Evolutionary conservation across 768 basidiomycete genomes (phyloP).

Genomic region (Holtermanniella nyarrowii): DNA sequence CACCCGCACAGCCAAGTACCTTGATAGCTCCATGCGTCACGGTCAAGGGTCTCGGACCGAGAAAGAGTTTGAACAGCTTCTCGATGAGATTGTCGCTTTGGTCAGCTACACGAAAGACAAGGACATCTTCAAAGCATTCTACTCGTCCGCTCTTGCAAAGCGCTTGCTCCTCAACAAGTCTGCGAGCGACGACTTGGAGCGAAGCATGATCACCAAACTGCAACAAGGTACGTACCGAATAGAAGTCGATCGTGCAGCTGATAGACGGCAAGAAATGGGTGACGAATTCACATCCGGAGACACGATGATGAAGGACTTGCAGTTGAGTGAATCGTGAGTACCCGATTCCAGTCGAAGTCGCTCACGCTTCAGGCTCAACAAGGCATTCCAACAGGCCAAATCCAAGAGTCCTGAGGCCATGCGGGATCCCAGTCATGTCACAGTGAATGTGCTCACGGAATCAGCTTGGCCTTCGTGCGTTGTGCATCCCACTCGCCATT

Average conservation of each 20-base stretch:
- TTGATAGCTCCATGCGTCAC: slow-evolving; percentile 75
- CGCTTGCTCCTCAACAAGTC: slow-evolving; percentile 79
- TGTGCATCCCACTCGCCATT: slow-evolving; percentile 1
- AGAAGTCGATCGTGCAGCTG: slow-evolving; percentile 40
- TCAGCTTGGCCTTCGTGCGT: slow-evolving; percentile 31
- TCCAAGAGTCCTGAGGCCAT: slow-evolving; percentile 51
- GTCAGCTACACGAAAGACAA: slow-evolving; percentile 92
- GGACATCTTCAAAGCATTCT: slow-evolving; percentile 95
- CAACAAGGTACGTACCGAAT: slow-evolving; percentile 70
- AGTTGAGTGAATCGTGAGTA: slow-evolving; percentile 42
- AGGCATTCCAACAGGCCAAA: slow-evolving; percentile 27
- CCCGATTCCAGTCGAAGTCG: neutral
- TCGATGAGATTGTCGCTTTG: slow-evolving; percentile 91
- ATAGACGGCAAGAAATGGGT: slow-evolving; percentile 70
- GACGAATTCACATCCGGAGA: slow-evolving; percentile 90
- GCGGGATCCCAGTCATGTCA: slow-evolving; percentile 48
- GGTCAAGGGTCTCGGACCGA: slow-evolving; percentile 74
- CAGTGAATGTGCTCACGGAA: slow-evolving; percentile 41
- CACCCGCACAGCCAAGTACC: slow-evolving; percentile 56
- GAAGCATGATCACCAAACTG: slow-evolving; percentile 60
- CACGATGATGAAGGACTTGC: slow-evolving; percentile 88
- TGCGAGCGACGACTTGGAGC: slow-evolving; percentile 94
- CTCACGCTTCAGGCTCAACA: slow-evolving; percentile 17
- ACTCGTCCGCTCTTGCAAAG: slow-evolving; percentile 89
- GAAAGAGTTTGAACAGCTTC: slow-evolving; percentile 67